Conservation (phyloP, 768 basidiomycete species). For the Guyanaporus albipodus region DNA sequence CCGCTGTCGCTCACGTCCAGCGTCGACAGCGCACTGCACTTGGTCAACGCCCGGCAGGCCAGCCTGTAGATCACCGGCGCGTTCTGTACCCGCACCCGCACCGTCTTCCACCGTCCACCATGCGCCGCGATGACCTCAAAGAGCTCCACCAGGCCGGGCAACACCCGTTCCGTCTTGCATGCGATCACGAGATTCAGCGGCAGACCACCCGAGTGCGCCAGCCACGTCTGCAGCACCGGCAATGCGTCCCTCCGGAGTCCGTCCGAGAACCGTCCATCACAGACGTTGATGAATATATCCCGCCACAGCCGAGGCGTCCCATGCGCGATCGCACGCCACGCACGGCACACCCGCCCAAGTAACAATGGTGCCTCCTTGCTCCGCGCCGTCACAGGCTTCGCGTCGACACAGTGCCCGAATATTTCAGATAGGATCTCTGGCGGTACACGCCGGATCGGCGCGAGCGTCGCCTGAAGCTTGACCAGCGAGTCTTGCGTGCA, state of each 20-base stretch:
- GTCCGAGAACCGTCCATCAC: conserved; percentile 19
- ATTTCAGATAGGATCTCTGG: conserved; percentile 26
- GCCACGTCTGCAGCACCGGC: conserved; percentile 19
- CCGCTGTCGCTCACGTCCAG: conserved; percentile 22
- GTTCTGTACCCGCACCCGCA: conserved; percentile 20
- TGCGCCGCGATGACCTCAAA: conserved; percentile 17
- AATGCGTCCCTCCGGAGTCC: conserved; percentile 17
- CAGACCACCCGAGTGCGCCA: conserved; percentile 19
- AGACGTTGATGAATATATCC: conserved; percentile 18
- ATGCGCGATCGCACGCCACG: conserved; percentile 24
- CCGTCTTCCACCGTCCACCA: conserved; percentile 17
- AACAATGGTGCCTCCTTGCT: conserved; percentile 21
- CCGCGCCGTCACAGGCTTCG: neutral
- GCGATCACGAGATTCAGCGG: conserved; percentile 17
- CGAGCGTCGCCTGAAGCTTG: conserved; percentile 13
- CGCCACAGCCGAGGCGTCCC: conserved; percentile 29
- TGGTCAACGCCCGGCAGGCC: conserved; percentile 5
- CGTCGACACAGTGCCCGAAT: conserved; percentile 22
- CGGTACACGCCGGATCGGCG: conserved; percentile 25
- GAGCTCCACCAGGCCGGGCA: conserved; percentile 20
- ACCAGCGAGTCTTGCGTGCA: conserved; percentile 5
- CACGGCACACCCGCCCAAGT: conserved; percentile 28
- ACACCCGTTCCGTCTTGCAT: conserved; percentile 19
- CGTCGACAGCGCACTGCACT: conserved; percentile 15
- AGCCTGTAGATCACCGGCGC: conserved; percentile 12